These are phyloP conservation scores for Narthecium ossifragum DNA, from an alignment of 106 monocot genomes.

Conservation along the genomic window DNA sequence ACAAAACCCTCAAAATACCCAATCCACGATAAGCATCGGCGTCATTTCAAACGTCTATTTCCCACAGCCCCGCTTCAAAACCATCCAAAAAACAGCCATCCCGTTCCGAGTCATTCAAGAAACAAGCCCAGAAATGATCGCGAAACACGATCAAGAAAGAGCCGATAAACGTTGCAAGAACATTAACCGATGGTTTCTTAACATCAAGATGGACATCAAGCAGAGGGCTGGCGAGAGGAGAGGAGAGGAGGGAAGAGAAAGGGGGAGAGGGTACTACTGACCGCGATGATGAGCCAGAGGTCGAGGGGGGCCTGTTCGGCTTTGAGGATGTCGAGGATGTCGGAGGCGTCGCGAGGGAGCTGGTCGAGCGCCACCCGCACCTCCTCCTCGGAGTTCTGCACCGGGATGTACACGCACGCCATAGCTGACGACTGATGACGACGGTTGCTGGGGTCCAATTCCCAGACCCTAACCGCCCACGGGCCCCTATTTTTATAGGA, in stretches of 20 bases:
- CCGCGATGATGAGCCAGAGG: slow-evolving; percentile 96
- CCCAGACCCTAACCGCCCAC: too few species aligned
- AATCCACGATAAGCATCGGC: too few species aligned
- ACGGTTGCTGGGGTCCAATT: too few species aligned
- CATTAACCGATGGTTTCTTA: not conserved
- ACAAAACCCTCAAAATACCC: too few species aligned
- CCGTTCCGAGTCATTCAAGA: too few species aligned
- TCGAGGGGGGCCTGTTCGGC: slow-evolving; percentile 97
- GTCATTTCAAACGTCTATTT: too few species aligned
- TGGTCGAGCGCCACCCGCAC: slow-evolving; percentile 88
- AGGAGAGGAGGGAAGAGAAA: not conserved
- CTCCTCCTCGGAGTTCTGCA: slow-evolving; percentile 93
- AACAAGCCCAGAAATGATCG: too few species aligned
- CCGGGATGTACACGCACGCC: slow-evolving; percentile 81
- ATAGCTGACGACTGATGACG: slow-evolving; percentile 6
- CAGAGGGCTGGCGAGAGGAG: not conserved
- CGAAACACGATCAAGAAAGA: not conserved
- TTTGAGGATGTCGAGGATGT: slow-evolving; percentile 95
- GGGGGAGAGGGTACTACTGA: slow-evolving; percentile 14
- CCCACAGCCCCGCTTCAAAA: too few species aligned
- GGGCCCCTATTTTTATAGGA: too few species aligned
- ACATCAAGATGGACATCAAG: not conserved
- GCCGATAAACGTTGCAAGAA: not conserved
- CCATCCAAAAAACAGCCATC: too few species aligned
- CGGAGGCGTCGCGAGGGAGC: slow-evolving; percentile 84